Percentiles rank a stretch among this genome's conserved stretches.
Evolutionary conservation across 1,284 basidiomycete species (phyloP).

Genomic region (Tylopilus microsporus): DNA sequence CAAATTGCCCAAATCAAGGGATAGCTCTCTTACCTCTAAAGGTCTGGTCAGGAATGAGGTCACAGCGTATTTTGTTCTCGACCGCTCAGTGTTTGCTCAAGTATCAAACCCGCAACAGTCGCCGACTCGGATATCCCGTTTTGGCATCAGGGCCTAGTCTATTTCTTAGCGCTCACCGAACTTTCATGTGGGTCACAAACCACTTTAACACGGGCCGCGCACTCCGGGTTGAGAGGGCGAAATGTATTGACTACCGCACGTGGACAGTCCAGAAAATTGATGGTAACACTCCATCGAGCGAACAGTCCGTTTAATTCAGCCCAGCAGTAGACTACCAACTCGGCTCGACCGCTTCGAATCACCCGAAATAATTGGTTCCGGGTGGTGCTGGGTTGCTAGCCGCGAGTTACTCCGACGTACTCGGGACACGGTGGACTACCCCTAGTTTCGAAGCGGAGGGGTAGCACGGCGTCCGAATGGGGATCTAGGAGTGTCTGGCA

Average conservation of each 20-base stretch:
- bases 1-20: constrained; percentile 13
- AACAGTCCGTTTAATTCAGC: background rate
- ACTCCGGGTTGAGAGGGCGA: constrained; percentile 9
- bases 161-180: background rate
- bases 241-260: background rate
- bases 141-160: background rate
- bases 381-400: constrained; percentile 1
- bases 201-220: constrained; percentile 9
- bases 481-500: background rate
- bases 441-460: constrained; percentile 9
- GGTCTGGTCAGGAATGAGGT: background rate
- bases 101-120: background rate
- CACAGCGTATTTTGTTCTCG: background rate
- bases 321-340: background rate
- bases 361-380: background rate
- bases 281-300: background rate
- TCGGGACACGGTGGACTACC: constrained; percentile 1
- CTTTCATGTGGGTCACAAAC: background rate
- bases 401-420: background rate
- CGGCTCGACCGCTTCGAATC: background rate
- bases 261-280: background rate
- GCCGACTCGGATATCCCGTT: too few species aligned
- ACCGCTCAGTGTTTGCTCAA: background rate
- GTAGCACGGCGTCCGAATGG: constrained; percentile 1
- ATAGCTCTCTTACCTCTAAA: constrained; percentile 7